Evolutionary conservation across 139 green algal species (phyloP).

Genomic region (Nannochloris sp.): DNA sequence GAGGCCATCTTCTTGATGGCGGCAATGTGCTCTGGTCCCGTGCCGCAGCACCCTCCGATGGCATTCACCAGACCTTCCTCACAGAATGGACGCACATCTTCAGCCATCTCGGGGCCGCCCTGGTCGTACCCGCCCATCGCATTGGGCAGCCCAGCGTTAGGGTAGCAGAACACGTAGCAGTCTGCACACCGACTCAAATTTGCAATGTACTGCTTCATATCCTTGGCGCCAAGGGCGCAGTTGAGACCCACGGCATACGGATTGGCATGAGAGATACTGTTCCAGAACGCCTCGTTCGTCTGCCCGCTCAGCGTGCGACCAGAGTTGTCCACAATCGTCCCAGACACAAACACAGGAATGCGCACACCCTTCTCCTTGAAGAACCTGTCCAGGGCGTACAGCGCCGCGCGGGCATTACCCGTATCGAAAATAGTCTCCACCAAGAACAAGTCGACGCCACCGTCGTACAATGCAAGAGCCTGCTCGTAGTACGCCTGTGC

Average conservation of each 20-base stretch:
- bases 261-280: constrained; percentile 81
- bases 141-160: constrained; percentile 96
- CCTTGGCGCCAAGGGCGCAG: constrained; percentile 88
- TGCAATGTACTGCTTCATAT: constrained; percentile 93
- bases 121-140: constrained; percentile 98
- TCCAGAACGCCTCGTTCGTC: constrained; percentile 99
- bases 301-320: constrained; percentile 92
- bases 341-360: constrained; percentile 90
- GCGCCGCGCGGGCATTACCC: constrained; percentile 91
- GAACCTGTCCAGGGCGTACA: constrained; percentile 88
- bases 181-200: constrained; percentile 81
- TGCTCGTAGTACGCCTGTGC: constrained; percentile 91
- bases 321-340: constrained; percentile 94
- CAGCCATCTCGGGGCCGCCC: constrained; percentile 85
- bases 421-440: constrained; percentile 99
- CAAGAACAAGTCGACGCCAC: constrained; percentile 91
- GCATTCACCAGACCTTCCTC: constrained; percentile 83
- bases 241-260: constrained; percentile 91
- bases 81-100: constrained; percentile 88
- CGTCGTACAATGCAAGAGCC: constrained; percentile 70
- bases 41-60: constrained; percentile 94
- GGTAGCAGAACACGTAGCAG: constrained; percentile 96
- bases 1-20: constrained; percentile 53
- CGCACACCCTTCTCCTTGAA: constrained; percentile 69
- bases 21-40: constrained; percentile 81